These are phyloP conservation scores for Dryadomyces sulphureus DNA, from an alignment of 2,329 filamentous ascomycete species.

Conservation along the genomic window DNA sequence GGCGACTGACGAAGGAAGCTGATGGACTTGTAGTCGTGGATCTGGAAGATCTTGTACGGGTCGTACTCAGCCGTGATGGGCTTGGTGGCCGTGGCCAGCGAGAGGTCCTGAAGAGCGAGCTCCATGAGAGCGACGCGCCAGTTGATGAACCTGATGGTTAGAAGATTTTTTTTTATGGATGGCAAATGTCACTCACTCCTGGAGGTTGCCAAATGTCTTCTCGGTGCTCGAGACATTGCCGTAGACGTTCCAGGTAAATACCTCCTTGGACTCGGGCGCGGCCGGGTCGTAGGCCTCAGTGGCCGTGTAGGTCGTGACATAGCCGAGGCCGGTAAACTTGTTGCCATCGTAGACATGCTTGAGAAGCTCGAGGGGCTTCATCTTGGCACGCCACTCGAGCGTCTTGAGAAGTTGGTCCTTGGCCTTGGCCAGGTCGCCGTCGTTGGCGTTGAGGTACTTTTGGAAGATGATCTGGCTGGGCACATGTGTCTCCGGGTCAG, in stretches of 20 bases:
- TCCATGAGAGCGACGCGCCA: slow-evolving; percentile 93
- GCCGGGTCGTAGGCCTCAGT: slow-evolving; percentile 24
- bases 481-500: slow-evolving; percentile 36
- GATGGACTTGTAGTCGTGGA: slow-evolving; percentile 84
- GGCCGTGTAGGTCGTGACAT: slow-evolving; percentile 55
- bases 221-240: slow-evolving; percentile 71
- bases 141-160: slow-evolving; percentile 54
- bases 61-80: slow-evolving; percentile 63
- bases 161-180: too few species aligned
- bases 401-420: slow-evolving; percentile 66
- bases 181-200: slow-evolving; percentile 52
- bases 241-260: slow-evolving; percentile 91
- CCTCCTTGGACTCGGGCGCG: slow-evolving; percentile 31
- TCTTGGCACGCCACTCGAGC: slow-evolving; percentile 68
- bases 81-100: slow-evolving; percentile 51
- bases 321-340: slow-evolving; percentile 70
- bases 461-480: slow-evolving; percentile 75
- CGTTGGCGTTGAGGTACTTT: slow-evolving; percentile 88
- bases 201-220: slow-evolving; percentile 64
- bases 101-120: slow-evolving; percentile 59
- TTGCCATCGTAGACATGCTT: slow-evolving; percentile 47
- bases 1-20: slow-evolving; percentile 75
- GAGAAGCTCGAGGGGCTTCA: slow-evolving; percentile 53
- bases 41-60: slow-evolving; percentile 80
- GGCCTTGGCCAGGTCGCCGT: slow-evolving; percentile 57